These are phyloP conservation scores for Dentiscutata heterogama DNA, from an alignment of 371 early-diverging fungal species.

Conservation along the genomic window DNA sequence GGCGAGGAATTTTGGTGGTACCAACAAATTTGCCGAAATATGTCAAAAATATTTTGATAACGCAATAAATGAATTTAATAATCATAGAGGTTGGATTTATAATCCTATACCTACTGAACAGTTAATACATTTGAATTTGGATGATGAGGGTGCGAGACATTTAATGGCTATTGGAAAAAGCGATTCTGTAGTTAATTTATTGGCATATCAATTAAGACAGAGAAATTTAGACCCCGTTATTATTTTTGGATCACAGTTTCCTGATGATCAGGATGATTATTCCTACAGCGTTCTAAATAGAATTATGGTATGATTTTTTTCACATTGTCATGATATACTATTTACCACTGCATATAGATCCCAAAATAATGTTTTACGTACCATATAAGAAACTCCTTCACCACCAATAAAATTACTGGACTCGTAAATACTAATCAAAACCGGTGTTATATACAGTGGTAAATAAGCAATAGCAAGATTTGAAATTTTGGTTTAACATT, in stretches of 20 bases:
- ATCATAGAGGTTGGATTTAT: background rate
- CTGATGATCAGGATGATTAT: slow-evolving; percentile 44
- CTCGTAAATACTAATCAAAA: too few relatives aligned
- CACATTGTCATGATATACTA: too few relatives aligned
- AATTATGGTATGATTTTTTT: slow-evolving; percentile 43
- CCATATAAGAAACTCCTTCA: too few relatives aligned
- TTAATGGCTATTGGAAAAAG: slow-evolving; percentile 46
- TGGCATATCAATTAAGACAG: slow-evolving; percentile 39
- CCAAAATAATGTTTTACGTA: too few relatives aligned
- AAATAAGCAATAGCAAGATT: too few relatives aligned
- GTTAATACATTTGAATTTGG: slow-evolving; percentile 30
- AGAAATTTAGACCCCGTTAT: slow-evolving; percentile 40
- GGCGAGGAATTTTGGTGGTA: slow-evolving; percentile 46
- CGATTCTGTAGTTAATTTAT: slow-evolving; percentile 36
- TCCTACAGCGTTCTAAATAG: slow-evolving; percentile 44
- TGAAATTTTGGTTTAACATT: too few relatives aligned
- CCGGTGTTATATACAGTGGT: too few relatives aligned
- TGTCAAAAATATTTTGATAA: slow-evolving; percentile 18
- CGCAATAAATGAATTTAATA: background rate
- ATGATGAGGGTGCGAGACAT: slow-evolving; percentile 41
- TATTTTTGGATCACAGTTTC: slow-evolving; percentile 45
- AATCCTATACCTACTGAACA: background rate
- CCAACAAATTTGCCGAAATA: slow-evolving; percentile 2
- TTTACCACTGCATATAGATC: too few relatives aligned
- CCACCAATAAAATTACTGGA: too few relatives aligned